These are phyloP conservation scores for Ceratocystis destructans DNA, from an alignment of 2,329 filamentous ascomycete species.

Conservation along the genomic window DNA sequence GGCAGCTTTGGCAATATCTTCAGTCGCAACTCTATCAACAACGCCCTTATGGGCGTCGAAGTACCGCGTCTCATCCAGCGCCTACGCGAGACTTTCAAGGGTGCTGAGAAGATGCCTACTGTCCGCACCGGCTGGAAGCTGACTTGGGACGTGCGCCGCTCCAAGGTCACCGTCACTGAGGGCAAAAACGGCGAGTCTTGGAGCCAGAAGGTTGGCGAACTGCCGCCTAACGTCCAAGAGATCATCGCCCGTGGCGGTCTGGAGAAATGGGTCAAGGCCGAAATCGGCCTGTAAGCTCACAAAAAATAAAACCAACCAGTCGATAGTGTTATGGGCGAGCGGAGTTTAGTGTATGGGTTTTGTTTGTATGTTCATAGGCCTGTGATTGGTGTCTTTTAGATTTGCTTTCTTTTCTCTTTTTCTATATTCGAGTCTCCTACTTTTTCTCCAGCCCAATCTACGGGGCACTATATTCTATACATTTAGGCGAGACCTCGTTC, in stretches of 20 bases:
- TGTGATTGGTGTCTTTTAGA: neutral
- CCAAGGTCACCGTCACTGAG: slow-evolving; percentile 57
- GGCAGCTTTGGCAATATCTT: slow-evolving; percentile 81
- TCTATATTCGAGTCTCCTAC: neutral
- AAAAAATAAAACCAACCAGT: neutral
- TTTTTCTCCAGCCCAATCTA: neutral
- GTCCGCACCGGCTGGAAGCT: slow-evolving; percentile 72
- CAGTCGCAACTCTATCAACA: slow-evolving; percentile 64
- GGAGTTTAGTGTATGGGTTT: slow-evolving; percentile 6
- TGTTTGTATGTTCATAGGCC: slow-evolving; percentile 7
- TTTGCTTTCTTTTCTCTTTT: slow-evolving; percentile 8
- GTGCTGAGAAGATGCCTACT: slow-evolving; percentile 41
- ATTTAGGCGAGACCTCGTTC: neutral
- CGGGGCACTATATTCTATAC: neutral
- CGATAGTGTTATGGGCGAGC: neutral
- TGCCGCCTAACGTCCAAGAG: slow-evolving; percentile 75
- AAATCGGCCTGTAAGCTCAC: slow-evolving; percentile 33
- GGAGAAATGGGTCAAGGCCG: slow-evolving; percentile 67
- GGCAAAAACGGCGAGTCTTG: slow-evolving; percentile 52
- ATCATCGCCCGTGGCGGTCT: slow-evolving; percentile 66
- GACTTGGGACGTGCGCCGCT: slow-evolving; percentile 64
- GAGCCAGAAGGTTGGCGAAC: slow-evolving; percentile 69
- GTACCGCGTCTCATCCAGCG: slow-evolving; percentile 52
- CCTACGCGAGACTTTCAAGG: slow-evolving; percentile 37
- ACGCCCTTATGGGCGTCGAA: slow-evolving; percentile 60